These are phyloP conservation scores for Schoenoplectus tabernaemontani DNA, from an alignment of 202 grass and related monocot species.

Conservation along the genomic window DNA sequence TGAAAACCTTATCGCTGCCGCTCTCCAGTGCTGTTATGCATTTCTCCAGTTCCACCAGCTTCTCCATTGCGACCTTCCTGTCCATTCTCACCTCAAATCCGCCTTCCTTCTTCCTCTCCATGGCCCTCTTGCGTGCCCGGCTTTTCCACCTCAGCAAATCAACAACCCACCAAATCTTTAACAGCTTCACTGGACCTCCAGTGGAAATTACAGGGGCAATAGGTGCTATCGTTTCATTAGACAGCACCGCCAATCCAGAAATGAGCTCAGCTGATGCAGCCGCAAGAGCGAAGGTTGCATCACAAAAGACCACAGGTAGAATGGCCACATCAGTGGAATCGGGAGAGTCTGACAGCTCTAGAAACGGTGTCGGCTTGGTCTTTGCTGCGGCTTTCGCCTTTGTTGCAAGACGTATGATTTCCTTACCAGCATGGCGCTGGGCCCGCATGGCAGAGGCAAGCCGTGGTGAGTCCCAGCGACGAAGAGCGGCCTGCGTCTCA, in stretches of 20 bases:
- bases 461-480: slow-evolving; percentile 29
- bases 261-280: slow-evolving; percentile 38
- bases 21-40: slow-evolving; percentile 54
- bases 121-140: slow-evolving; percentile 42
- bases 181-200: slow-evolving; percentile 26
- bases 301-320: slow-evolving; percentile 35
- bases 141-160: slow-evolving; percentile 64
- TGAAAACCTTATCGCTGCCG: slow-evolving; percentile 50
- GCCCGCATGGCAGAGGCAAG: slow-evolving; percentile 35
- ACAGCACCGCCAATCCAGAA: slow-evolving; percentile 36
- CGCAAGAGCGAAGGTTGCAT: slow-evolving; percentile 26
- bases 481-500: slow-evolving; percentile 42
- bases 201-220: slow-evolving; percentile 17
- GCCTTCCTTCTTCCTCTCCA: slow-evolving; percentile 32
- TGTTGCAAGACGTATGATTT: slow-evolving; percentile 40
- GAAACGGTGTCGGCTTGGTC: slow-evolving; percentile 20
- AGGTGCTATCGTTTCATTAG: slow-evolving; percentile 19
- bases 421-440: slow-evolving; percentile 28
- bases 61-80: slow-evolving; percentile 43
- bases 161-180: slow-evolving; percentile 64
- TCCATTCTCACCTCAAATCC: slow-evolving; percentile 11
- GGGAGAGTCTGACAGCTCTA: background rate
- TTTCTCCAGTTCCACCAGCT: slow-evolving; percentile 39
- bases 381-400: slow-evolving; percentile 30
- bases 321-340: slow-evolving; percentile 8